phyloP scores from a whole-genome alignment of 2,329 filamentous ascomycete species.

The Metarhizium humberi region DNA sequence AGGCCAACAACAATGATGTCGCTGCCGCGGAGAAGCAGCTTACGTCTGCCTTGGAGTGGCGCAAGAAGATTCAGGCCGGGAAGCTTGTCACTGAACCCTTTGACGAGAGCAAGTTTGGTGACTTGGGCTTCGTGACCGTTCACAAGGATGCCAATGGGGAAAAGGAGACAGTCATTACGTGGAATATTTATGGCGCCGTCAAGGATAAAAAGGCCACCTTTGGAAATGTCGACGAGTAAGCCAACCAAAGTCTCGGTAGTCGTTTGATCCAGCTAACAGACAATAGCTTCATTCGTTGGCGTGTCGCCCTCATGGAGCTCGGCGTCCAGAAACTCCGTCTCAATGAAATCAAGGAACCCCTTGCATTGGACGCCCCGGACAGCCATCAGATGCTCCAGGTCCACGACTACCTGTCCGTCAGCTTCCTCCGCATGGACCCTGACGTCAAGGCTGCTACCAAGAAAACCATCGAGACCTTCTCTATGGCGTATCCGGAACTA shows the following conservation, averaged over 20 bases:
- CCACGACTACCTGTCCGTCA: slow-evolving; percentile 84
- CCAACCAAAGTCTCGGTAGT: slow-evolving; percentile 9
- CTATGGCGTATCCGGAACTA: slow-evolving; percentile 79
- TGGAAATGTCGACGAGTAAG: slow-evolving; percentile 70
- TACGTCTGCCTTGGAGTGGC: slow-evolving; percentile 70
- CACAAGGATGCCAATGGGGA: slow-evolving; percentile 44
- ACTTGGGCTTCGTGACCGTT: slow-evolving; percentile 72
- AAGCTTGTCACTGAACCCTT: slow-evolving; percentile 56
- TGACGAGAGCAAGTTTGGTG: slow-evolving; percentile 60
- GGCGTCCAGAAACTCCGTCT: slow-evolving; percentile 68
- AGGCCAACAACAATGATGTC: slow-evolving; percentile 74
- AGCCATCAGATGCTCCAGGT: slow-evolving; percentile 88
- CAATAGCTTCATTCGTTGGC: slow-evolving; percentile 76
- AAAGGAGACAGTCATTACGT: slow-evolving; percentile 63
- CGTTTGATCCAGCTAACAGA: neutral
- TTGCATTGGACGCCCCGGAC: slow-evolving; percentile 66
- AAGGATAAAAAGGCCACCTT: slow-evolving; percentile 80
- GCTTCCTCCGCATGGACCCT: slow-evolving; percentile 75
- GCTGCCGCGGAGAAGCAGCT: slow-evolving; percentile 71
- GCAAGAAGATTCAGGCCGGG: slow-evolving; percentile 64
- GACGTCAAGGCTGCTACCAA: slow-evolving; percentile 66
- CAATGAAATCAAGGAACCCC: slow-evolving; percentile 55
- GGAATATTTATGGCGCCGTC: slow-evolving; percentile 87
- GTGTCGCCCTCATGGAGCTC: slow-evolving; percentile 82
- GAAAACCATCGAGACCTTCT: slow-evolving; percentile 74